Evolutionary conservation across 2,329 filamentous ascomycete genomes (phyloP), one percentile per base, ranked within the genome.

Genomic region (Emergomyces orientalis): DNA sequence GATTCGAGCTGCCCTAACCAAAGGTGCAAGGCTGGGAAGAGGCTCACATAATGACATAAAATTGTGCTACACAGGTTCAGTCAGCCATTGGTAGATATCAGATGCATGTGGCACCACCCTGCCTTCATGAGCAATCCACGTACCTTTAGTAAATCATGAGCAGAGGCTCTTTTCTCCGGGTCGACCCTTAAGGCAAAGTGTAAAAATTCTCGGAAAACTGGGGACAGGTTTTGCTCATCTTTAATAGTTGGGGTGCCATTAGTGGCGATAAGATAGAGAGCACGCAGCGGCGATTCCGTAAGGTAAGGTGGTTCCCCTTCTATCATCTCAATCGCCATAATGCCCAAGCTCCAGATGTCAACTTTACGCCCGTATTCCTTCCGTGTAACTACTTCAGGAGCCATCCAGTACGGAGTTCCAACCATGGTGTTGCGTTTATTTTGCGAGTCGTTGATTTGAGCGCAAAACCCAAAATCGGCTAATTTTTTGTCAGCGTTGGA

Each of bases 281-380:
- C 94, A 65, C 93, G 87, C 30, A 99, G 82, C 5, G 94, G 94
- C 45, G 91, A 95, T 75, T 99, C 94, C 47, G 92, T 97, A 64
- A 99, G 82, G 74, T 97, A 99, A 30, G 94, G 94, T 14, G 94
- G 94, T 75, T 97, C 94, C 74, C 93, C 94, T 78, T 97, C 94
- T 67, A 99, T 96, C 94, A 99, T 99, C 77, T 99, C 94, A 71
- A 99, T 97, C 8, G 94, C 91, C 94, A 99, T 97, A 78, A 99
- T 99, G 64, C 94, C 94, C 54, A 99, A 80, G 64, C 90, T 96
- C 94, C 94, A 99, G 69, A 99, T 97, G 73, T 99, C 94, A 62
- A 99, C 93, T 77, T 97, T 99, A 66, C 93, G 88, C 68, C 94
- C 94, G 76, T 99, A 99, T 77, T 97, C 94, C 76, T 97, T 97